Conservation (phyloP, 371 early-diverging fungal genomes). For the Rhizopus arrhizus region DNA sequence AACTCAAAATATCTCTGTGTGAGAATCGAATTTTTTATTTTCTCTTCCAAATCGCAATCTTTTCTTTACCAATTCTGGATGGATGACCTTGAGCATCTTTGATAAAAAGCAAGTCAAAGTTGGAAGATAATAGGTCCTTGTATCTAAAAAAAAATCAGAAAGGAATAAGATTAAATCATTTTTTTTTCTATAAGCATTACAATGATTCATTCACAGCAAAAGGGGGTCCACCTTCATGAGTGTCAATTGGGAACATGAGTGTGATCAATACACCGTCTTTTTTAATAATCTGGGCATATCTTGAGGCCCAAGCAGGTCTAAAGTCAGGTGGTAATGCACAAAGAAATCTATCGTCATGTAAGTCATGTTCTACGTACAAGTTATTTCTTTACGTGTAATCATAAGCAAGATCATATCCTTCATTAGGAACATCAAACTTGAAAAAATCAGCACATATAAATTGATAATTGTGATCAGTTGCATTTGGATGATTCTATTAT, state of each 20-base stretch:
- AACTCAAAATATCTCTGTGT: no score
- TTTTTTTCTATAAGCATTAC: conserved; percentile 23
- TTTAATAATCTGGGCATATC: conserved; percentile 69
- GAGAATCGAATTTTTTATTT: conserved; percentile 7
- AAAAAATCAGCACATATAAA: conserved; percentile 77
- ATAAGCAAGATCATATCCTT: conserved; percentile 74
- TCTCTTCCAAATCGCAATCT: conserved; percentile 63
- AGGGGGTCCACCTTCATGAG: conserved; percentile 66
- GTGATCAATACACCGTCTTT: conserved; percentile 80
- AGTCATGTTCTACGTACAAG: not conserved
- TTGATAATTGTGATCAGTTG: conserved; percentile 36
- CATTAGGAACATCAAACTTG: conserved; percentile 56
- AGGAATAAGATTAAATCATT: not conserved
- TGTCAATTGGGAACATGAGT: conserved; percentile 77
- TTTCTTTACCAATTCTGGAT: conserved; percentile 56
- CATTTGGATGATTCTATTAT: conserved; percentile 30
- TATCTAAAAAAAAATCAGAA: conserved; percentile 33
- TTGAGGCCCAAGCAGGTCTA: conserved; percentile 70
- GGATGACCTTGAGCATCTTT: conserved; percentile 60
- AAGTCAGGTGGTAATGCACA: conserved; percentile 79
- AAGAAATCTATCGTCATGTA: conserved; percentile 59
- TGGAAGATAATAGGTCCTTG: conserved; percentile 45
- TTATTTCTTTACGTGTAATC: conserved; percentile 72
- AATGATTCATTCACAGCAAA: conserved; percentile 59
- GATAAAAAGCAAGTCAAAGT: conserved; percentile 63